Evolutionary conservation across 2,329 filamentous ascomycete genomes (phyloP).

Genomic region (Colletotrichum sp.): DNA sequence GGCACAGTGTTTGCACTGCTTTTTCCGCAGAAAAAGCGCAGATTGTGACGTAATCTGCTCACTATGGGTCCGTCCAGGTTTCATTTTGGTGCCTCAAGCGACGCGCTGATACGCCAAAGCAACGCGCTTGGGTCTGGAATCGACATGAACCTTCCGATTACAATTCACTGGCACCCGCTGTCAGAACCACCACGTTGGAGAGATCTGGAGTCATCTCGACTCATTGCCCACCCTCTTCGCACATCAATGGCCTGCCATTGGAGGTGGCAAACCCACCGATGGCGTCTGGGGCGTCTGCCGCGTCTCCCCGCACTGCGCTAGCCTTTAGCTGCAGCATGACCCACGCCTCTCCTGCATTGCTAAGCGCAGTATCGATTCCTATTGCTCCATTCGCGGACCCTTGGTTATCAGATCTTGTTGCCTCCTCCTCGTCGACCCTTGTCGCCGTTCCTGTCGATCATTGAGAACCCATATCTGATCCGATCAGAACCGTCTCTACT

Average conservation of each 20-base stretch:
- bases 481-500: not conserved
- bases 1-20: not conserved
- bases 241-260: not conserved
- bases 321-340: constrained; percentile 10
- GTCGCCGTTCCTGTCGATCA: constrained; percentile 8
- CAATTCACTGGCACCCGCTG: not conserved
- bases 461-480: not conserved
- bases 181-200: not conserved
- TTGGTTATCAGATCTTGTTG: not conserved
- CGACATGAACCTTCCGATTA: not conserved
- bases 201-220: not conserved
- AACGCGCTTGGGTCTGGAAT: constrained; percentile 6
- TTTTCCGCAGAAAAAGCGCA: not conserved
- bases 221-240: not conserved
- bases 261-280: not conserved
- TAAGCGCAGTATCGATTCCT: not conserved
- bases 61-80: constrained; percentile 11
- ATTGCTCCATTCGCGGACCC: not conserved
- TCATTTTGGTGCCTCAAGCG: constrained; percentile 6
- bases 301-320: constrained; percentile 12
- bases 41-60: constrained; percentile 18
- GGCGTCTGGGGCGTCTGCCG: constrained; percentile 5
- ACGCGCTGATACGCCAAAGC: constrained; percentile 9
- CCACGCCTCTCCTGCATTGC: not conserved
- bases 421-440: not conserved